These are phyloP conservation scores for Microcyclospora tardicrescens DNA, from an alignment of 2,329 filamentous ascomycete genomes.

Conservation along the genomic window DNA sequence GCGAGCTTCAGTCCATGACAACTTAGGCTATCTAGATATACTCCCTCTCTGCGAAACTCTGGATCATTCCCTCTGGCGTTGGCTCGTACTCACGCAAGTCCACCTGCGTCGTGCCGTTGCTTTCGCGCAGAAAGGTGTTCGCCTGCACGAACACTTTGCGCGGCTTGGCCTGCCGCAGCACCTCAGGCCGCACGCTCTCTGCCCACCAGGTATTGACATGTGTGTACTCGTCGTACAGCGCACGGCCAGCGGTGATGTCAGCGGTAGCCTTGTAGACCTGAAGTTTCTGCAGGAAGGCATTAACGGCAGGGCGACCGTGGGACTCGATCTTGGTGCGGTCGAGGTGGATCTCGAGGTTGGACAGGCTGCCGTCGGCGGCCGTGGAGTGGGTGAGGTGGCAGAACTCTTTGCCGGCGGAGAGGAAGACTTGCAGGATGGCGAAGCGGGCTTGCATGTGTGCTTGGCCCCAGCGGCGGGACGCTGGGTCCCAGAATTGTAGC, in stretches of 20 bases:
- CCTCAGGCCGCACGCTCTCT: constrained; percentile 61
- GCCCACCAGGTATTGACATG: constrained; percentile 77
- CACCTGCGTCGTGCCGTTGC: constrained; percentile 40
- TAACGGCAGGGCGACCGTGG: constrained; percentile 69
- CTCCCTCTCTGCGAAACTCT: constrained; percentile 46
- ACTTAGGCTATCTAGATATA: constrained; percentile 19
- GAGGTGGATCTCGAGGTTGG: constrained; percentile 68
- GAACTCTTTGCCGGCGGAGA: constrained; percentile 75
- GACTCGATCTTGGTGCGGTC: constrained; percentile 79
- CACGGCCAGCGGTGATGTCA: constrained; percentile 62
- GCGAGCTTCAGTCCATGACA: background rate
- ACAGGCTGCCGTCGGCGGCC: constrained; percentile 44
- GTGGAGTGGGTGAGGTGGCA: constrained; percentile 60
- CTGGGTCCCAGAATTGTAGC: constrained; percentile 90
- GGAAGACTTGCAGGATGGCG: constrained; percentile 72
- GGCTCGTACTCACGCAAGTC: constrained; percentile 76
- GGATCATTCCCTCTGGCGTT: constrained; percentile 64
- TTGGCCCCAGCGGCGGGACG: constrained; percentile 83
- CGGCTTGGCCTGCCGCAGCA: constrained; percentile 67
- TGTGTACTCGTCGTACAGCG: constrained; percentile 75
- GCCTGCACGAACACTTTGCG: constrained; percentile 88
- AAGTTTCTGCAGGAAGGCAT: constrained; percentile 76
- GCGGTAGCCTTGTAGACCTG: constrained; percentile 89
- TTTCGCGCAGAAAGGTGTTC: constrained; percentile 53
- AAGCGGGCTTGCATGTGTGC: constrained; percentile 67